phyloP scores from a whole-genome alignment of 1,284 basidiomycete genomes.

The Ceratobasidium sp. region DNA sequence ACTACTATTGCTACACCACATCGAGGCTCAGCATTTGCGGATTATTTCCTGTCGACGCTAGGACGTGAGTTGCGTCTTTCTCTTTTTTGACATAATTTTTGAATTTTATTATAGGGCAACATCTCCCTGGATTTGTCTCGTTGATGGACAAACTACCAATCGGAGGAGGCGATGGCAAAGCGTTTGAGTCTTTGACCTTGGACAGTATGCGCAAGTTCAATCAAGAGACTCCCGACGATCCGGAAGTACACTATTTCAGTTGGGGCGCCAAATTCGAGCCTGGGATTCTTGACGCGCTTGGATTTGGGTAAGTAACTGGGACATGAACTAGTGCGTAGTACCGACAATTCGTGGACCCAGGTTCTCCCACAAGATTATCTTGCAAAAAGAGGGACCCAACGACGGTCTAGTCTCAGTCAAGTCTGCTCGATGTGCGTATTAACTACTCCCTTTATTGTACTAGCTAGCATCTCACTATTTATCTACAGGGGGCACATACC shows the following conservation, averaged over 20 bases:
- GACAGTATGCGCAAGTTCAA: constrained; percentile 92
- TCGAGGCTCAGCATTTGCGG: constrained; percentile 92
- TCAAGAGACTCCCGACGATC: constrained; percentile 81
- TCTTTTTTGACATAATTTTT: constrained; percentile 3
- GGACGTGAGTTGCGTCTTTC: constrained; percentile 66
- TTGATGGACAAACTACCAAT: constrained; percentile 84
- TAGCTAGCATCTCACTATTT: too few relatives aligned
- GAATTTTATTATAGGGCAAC: constrained; percentile 56
- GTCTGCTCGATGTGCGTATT: constrained; percentile 88
- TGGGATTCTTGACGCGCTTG: constrained; percentile 86
- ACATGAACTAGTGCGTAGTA: neutral
- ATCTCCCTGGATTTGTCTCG: constrained; percentile 60
- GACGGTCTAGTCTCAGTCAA: constrained; percentile 90
- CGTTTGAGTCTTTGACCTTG: constrained; percentile 90
- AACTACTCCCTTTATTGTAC: too few relatives aligned
- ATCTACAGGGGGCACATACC: constrained; percentile 74
- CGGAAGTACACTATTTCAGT: constrained; percentile 87
- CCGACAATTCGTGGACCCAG: constrained; percentile 55
- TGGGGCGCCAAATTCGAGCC: constrained; percentile 94
- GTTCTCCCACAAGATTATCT: constrained; percentile 86
- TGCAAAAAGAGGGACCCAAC: constrained; percentile 92
- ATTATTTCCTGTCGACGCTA: constrained; percentile 88
- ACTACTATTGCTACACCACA: constrained; percentile 97
- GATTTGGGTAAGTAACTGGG: constrained; percentile 50
- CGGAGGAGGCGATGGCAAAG: constrained; percentile 90